These are phyloP conservation scores for Diaporthe aspalathi DNA, from an alignment of 2,329 filamentous ascomycete species.

Conservation along the genomic window DNA sequence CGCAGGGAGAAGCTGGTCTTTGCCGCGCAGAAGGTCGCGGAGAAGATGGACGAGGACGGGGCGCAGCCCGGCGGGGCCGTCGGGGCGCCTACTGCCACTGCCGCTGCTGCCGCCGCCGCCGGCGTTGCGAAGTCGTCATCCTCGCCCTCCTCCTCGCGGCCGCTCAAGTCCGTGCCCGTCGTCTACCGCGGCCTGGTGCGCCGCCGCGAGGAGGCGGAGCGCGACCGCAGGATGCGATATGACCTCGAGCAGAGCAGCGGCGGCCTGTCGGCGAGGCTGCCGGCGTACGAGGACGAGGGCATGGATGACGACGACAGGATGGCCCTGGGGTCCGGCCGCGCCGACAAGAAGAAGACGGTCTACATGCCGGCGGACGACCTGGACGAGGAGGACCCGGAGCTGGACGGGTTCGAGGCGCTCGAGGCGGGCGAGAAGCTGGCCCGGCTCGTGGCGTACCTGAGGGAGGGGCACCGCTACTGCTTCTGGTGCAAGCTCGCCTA, in stretches of 20 bases:
- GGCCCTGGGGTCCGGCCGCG: slow-evolving; percentile 66
- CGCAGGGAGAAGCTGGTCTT: slow-evolving; percentile 76
- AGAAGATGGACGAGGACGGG: slow-evolving; percentile 72
- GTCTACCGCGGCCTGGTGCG: slow-evolving; percentile 83
- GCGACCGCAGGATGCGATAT: slow-evolving; percentile 72
- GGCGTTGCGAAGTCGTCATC: slow-evolving; percentile 46
- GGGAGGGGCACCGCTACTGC: slow-evolving; percentile 82
- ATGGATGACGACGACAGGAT: slow-evolving; percentile 78
- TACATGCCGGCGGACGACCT: slow-evolving; percentile 74
- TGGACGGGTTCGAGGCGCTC: slow-evolving; percentile 82
- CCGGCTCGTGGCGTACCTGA: slow-evolving; percentile 75
- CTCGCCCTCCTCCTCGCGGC: slow-evolving; percentile 57
- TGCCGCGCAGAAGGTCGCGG: slow-evolving; percentile 85
- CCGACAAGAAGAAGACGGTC: slow-evolving; percentile 59
- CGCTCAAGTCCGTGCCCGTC: slow-evolving; percentile 77
- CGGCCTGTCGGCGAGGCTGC: slow-evolving; percentile 67
- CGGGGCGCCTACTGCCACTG: slow-evolving; percentile 52
- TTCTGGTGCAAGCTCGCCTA: slow-evolving; percentile 96
- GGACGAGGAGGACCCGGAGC: slow-evolving; percentile 82
- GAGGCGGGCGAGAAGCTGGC: slow-evolving; percentile 74
- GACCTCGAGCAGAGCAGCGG: slow-evolving; percentile 67
- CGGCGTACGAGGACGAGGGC: slow-evolving; percentile 71
- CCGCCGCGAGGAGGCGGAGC: slow-evolving; percentile 75
- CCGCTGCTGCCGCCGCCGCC: neutral
- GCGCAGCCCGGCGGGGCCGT: slow-evolving; percentile 55